Evolutionary conservation across 2,329 filamentous ascomycete species (phyloP), one percentile per base, ranked within the genome.

Genomic region (Xylaria sp.): DNA sequence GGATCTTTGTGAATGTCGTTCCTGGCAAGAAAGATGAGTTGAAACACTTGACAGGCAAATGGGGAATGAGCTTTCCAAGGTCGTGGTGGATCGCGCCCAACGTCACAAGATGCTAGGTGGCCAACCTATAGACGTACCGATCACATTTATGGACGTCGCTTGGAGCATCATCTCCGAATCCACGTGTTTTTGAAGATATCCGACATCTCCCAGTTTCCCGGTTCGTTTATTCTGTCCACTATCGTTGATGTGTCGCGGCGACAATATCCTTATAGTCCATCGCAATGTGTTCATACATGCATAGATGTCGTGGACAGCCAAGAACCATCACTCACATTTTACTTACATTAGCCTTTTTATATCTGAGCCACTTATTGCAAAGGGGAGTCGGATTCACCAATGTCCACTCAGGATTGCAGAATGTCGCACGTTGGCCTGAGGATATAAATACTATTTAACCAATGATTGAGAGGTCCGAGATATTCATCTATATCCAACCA

Each of bases 1-100:
- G 81, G 1, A 74, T 83, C 0, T 82, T 82, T 62, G 71, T 82
- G 0, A 82, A 82, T 57, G 76, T 82, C 7, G 79, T 82, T 2
- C 81, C 81, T 0, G 81, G 80, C 1, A 78, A 65, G 15, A 71
- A 76, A 54, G 77, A 75, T 8, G 81, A 83, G 68, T 69, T 82
- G n/a, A 70, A 71, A 6, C 68, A 62, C 0, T 66, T 82, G 2
- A 75, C 78, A 71, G 28, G 54, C 1, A 78, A 76, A 67, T 83
- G 81, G 81, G 81, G 80, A 2, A 82, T 82, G 80, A 72, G 74
- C 55, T 82, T 79, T 65, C 81, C 81, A 0, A 71, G 81, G 44
- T 76, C 80, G 1, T 81, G 79, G 79, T 78, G 75, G 75, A 71
- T 78, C 48, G 61, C 69, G 4, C 71, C 71, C 2, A 68, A 20